These are phyloP conservation scores for Trametes versicolor DNA, from an alignment of 1,284 basidiomycete genomes.

Conservation along the genomic window DNA sequence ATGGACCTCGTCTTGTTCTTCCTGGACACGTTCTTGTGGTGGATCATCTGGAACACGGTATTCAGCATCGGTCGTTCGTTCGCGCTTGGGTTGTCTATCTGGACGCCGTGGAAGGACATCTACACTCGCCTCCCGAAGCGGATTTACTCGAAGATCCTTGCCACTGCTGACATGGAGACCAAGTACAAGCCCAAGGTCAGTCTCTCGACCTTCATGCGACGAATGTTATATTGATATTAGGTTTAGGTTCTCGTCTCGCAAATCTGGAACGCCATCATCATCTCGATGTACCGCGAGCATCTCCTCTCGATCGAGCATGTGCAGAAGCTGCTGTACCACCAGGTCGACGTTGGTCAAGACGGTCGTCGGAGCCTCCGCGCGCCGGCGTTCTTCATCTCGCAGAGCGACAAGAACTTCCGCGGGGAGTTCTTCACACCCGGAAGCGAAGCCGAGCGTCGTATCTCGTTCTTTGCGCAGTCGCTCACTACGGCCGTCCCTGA, in stretches of 20 bases:
- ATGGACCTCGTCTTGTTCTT: slow-evolving; percentile 97
- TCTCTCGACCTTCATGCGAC: neutral
- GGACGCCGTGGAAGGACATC: slow-evolving; percentile 98
- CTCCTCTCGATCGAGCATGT: slow-evolving; percentile 96
- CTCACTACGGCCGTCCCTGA: slow-evolving; percentile 91
- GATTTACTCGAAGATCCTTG: slow-evolving; percentile 93
- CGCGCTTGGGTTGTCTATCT: slow-evolving; percentile 90
- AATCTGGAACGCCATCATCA: slow-evolving; percentile 98
- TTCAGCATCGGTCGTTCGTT: slow-evolving; percentile 93
- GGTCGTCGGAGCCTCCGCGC: slow-evolving; percentile 90
- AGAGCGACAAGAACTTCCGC: slow-evolving; percentile 84
- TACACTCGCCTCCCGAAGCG: slow-evolving; percentile 93
- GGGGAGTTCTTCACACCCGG: slow-evolving; percentile 94
- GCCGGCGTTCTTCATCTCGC: slow-evolving; percentile 94
- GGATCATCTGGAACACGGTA: slow-evolving; percentile 97
- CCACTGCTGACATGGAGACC: slow-evolving; percentile 92
- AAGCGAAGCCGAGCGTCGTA: slow-evolving; percentile 93
- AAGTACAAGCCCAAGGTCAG: slow-evolving; percentile 94
- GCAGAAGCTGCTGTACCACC: slow-evolving; percentile 94
- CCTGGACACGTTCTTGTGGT: slow-evolving; percentile 98
- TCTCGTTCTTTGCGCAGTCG: slow-evolving; percentile 97
- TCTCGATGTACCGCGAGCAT: slow-evolving; percentile 99
- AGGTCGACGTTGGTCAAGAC: slow-evolving; percentile 85
- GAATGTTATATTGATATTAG: neutral
- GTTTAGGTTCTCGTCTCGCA: slow-evolving; percentile 91